Evolutionary conservation across 306 rosid genomes (phyloP).

Genomic region (Pterocarpus santalinus): DNA sequence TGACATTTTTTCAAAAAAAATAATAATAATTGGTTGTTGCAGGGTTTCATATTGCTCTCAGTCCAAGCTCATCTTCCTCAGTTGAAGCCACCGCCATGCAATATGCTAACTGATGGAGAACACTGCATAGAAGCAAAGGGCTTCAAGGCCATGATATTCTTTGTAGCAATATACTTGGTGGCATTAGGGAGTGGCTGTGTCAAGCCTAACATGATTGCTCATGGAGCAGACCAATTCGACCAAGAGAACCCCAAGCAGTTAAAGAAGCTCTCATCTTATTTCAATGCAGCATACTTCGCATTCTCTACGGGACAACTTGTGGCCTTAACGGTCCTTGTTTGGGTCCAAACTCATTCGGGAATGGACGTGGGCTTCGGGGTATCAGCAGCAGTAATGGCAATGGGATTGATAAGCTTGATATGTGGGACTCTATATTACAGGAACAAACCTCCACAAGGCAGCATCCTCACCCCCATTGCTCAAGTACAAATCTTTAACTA

Average conservation of each 20-base stretch:
- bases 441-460: slow-evolving; percentile 89
- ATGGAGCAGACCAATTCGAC: slow-evolving; percentile 90
- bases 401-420: slow-evolving; percentile 78
- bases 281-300: slow-evolving; percentile 91
- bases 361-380: slow-evolving; percentile 97
- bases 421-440: slow-evolving; percentile 78
- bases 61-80: slow-evolving; percentile 95
- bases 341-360: slow-evolving; percentile 98
- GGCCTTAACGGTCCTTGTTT: slow-evolving; percentile 85
- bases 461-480: slow-evolving; percentile 84
- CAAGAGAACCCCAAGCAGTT: slow-evolving; percentile 56
- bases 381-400: slow-evolving; percentile 91
- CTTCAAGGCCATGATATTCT: slow-evolving; percentile 76
- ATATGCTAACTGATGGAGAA: slow-evolving; percentile 42
- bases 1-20: not conserved
- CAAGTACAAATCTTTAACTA: slow-evolving; percentile 55
- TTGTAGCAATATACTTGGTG: slow-evolving; percentile 82
- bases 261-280: slow-evolving; percentile 78
- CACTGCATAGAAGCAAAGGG: slow-evolving; percentile 84
- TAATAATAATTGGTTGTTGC: not conserved
- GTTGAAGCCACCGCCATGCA: slow-evolving; percentile 85
- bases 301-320: slow-evolving; percentile 88
- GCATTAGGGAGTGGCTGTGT: slow-evolving; percentile 97
- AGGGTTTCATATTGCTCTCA: slow-evolving; percentile 91
- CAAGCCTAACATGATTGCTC: slow-evolving; percentile 95